Evolutionary conservation across 495 filamentous ascomycete genomes (phyloP), one percentile per base, ranked within the genome.

Genomic region (Penicillium paxilli): DNA sequence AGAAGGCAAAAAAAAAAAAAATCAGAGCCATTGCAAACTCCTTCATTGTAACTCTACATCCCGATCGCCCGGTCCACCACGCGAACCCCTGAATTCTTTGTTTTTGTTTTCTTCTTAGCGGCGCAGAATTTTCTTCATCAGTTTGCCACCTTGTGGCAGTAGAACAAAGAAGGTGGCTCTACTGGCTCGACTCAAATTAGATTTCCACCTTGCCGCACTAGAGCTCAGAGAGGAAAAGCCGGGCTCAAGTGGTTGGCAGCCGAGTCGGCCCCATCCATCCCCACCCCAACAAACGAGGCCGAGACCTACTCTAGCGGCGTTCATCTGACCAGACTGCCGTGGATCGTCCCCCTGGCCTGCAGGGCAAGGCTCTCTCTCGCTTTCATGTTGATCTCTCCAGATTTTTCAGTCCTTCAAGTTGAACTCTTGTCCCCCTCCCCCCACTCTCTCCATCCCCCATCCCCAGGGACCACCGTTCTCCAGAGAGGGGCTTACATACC

Each of bases 381-480:
- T n/a, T n/a, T n/a, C 33, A 49, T 58, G 51, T 44, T 61, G 54
- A 60, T 58, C 60, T 35, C 51, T 51, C 49, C 56, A 55, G 52
- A 22, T 51, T 45, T 44, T 42, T 44, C 16, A 42, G 19, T 28
- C 30, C 44, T 25, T 45, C 30, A n/a, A n/a, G n/a, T 32, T 32
- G 11, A 32, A 32, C 11, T n/a, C 16, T 16, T 38, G 35, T 38
- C 14, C 35, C 35, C 35, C 16, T 16, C 17, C 14, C 14, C 35
- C 16, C 14, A 19, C 16, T 19, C 14, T 38, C 1, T 16, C 16
- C 14, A 19, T n/a, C 9, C 14, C 17, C 1, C 35, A n/a, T 38
- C 14, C 35, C 16, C 14, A 16, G 35, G 16, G 14, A 38, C 35
- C 16, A 38, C n/a, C 32, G 11, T 14, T 14, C 11, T 9, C 30